Base-by-base conservation (phyloP, 441 rosid genomes). In the Populus trichocarpa region DNA sequence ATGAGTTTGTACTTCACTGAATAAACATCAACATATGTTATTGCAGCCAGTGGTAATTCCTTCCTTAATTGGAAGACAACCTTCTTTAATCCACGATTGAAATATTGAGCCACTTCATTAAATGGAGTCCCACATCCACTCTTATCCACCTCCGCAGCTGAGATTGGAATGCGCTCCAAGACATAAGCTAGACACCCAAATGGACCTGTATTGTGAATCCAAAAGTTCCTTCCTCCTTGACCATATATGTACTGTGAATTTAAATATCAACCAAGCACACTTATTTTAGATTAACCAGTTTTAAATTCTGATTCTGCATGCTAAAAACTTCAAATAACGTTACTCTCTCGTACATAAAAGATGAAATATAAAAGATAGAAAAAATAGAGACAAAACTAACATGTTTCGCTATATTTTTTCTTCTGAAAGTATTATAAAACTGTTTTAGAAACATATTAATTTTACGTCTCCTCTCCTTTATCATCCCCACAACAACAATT, bases 171-270 rank as follows among this genome's bases (percentile, higher is more conserved):
- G 20, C 89, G 77, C 8, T 88, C 95, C 22, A 90, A 70, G 20
- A 89, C 87, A 67, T 91, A 90, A 0, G 96, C 72, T 63, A 93
- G 80, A 76, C 98, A 94, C 13, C 97, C 97, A 8, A 93, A 78
- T 0, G 97, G 98, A 25, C 94, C 95, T n/a, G 96, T 95, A 40
- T 87, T 91, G 78, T 95, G 98, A 72, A 93, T 87, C 98, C 98
- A 93, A 30, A 95, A 93, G 78, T 75, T 77, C 80, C 95, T 85
- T 4, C 95, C 96, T 69, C 97, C 97, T 74, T 77, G 80, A 18
- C 65, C 77, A 71, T 94, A 86, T 61, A 90, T 68, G 30, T 85
- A 66, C 94, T 90, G 84, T 9, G 16, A 14, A 36, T 33, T 46
- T 12, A 68, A 20, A 28, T 4, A 65, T 1, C 4, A 26, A 0